A percentile compares a stretch with the other conserved stretches of the same genome.
phyloP scores from a whole-genome alignment of 2,329 filamentous ascomycete genomes.

The Fusarium protoensiforme region DNA sequence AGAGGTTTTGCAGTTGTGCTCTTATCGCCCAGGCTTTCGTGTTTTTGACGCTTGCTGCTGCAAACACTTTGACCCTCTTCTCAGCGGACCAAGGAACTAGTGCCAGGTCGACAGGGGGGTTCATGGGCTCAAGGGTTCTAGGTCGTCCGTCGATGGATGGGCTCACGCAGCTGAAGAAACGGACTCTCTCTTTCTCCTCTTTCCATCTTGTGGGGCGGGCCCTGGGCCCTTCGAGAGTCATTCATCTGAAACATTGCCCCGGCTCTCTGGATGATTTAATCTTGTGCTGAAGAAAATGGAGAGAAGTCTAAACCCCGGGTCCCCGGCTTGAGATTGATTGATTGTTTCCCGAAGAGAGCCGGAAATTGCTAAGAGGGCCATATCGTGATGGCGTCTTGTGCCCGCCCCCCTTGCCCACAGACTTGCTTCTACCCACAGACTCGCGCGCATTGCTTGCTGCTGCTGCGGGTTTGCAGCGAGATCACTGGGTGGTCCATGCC shows the following conservation, averaged over 20 bases:
- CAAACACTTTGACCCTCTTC: conserved; percentile 7
- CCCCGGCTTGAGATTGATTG: background rate
- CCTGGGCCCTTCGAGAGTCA: no score
- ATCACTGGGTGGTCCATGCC: background rate
- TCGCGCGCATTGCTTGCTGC: background rate
- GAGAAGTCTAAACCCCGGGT: background rate
- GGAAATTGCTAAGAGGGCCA: background rate
- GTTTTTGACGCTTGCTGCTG: background rate
- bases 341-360: background rate
- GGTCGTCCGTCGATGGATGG: background rate
- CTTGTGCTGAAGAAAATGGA: background rate
- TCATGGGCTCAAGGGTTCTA: background rate
- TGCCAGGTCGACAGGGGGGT: conserved; percentile 1
- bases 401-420: background rate
- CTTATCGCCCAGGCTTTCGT: background rate
- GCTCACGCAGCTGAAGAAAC: conserved; percentile 8
- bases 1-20: background rate
- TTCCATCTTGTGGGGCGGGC: background rate
- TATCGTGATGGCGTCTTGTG: background rate
- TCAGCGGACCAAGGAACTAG: background rate
- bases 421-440: background rate
- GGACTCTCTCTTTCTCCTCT: no score
- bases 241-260: conserved; percentile 17
- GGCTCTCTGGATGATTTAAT: background rate
- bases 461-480: background rate